Conservation (phyloP, 441 rosid species). For the Pelargonium citronellum region DNA sequence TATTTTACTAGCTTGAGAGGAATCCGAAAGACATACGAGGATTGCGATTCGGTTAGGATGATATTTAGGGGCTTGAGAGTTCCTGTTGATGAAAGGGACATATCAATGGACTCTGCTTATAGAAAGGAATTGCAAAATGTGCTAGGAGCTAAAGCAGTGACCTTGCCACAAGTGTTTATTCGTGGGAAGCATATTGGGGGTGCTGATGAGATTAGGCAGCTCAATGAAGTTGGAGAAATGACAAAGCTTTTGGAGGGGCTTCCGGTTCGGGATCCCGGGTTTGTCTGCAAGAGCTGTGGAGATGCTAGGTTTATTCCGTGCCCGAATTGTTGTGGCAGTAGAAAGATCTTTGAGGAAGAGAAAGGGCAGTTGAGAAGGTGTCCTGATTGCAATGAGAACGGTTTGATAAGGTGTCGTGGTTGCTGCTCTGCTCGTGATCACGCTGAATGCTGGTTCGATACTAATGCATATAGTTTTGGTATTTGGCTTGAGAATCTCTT, state of each 20-base stretch:
- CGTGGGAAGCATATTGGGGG: conserved; percentile 65
- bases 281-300: conserved; percentile 61
- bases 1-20: conserved; percentile 80
- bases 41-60: conserved; percentile 68
- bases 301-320: conserved; percentile 83
- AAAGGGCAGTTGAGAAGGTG: conserved; percentile 53
- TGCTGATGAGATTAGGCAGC: conserved; percentile 63
- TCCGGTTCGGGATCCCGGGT: conserved; percentile 36
- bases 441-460: background rate
- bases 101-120: conserved; percentile 72
- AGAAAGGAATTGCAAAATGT: conserved; percentile 56
- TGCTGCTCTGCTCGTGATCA: conserved; percentile 46
- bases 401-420: conserved; percentile 62
- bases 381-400: conserved; percentile 76
- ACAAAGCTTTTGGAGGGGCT: conserved; percentile 52
- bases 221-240: conserved; percentile 74
- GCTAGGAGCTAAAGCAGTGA: conserved; percentile 40
- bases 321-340: conserved; percentile 64
- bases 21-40: conserved; percentile 73
- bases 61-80: conserved; percentile 66
- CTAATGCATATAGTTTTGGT: background rate
- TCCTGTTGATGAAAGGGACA: conserved; percentile 66
- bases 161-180: conserved; percentile 71
- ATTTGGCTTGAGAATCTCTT: background rate
- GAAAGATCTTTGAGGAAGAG: conserved; percentile 61